Evolutionary conservation across 2,329 filamentous ascomycete species (phyloP).

Genomic region (Ceratocystis papillata): DNA sequence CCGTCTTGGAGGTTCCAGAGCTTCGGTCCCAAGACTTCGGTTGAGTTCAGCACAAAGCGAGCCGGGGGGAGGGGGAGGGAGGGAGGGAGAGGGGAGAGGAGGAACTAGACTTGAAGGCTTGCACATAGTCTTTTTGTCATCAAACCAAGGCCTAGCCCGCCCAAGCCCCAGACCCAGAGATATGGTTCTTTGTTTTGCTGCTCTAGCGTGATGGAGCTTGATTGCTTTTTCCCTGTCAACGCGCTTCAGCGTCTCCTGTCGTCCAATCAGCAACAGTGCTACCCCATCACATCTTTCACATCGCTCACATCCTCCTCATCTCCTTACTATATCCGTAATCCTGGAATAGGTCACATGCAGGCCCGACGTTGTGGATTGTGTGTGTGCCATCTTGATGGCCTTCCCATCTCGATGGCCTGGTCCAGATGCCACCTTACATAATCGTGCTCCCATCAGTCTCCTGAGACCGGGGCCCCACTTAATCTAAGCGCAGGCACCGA

Average conservation of each 20-base stretch:
- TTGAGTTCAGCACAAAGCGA: neutral
- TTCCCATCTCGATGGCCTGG: too few species aligned
- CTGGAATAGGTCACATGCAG: neutral
- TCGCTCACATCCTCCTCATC: neutral
- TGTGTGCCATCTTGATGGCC: too few species aligned
- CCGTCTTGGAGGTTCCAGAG: neutral
- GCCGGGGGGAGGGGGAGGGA: neutral
- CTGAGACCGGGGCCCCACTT: neutral
- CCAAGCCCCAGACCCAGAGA: neutral
- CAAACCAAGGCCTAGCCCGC: neutral
- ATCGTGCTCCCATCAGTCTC: neutral
- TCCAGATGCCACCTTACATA: too few species aligned
- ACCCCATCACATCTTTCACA: neutral
- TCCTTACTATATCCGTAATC: neutral
- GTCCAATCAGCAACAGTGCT: neutral
- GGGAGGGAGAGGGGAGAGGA: too few species aligned
- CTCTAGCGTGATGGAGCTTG: neutral
- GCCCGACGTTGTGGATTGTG: neutral
- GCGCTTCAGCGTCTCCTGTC: neutral
- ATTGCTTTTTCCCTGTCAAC: neutral
- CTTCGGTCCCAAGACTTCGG: neutral
- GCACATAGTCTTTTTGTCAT: neutral
- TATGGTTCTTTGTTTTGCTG: slow-evolving; percentile 1
- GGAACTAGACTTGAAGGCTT: neutral
- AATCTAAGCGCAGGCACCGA: neutral